Evolutionary conservation across 169 alveolate species (phyloP).

Genomic region (Eimeria falciformis): DNA sequence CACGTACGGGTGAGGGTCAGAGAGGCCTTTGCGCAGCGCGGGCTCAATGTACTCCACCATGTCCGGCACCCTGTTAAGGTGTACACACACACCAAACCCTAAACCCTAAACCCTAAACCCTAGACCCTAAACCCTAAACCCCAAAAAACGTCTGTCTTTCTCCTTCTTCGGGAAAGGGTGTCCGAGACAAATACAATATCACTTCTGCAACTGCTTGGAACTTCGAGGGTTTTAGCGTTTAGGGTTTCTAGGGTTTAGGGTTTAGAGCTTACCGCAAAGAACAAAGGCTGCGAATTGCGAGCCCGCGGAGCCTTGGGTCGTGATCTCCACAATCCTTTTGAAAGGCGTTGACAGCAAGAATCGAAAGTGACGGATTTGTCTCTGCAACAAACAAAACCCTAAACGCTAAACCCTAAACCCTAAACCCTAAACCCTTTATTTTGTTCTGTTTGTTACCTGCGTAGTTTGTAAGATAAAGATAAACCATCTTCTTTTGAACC

Average conservation of each 20-base stretch:
- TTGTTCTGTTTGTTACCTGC: constrained; percentile 78
- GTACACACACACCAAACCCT: neutral
- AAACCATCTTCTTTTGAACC: constrained; percentile 99
- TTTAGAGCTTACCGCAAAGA: constrained; percentile 30
- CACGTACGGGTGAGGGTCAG: constrained; percentile 93
- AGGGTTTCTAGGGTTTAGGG: no score
- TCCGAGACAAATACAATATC: neutral
- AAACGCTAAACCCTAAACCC: constrained; percentile 17
- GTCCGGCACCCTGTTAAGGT: neutral
- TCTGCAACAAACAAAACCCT: constrained; percentile 86
- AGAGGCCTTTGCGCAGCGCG: constrained; percentile 90
- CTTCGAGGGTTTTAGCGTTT: no score
- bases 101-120: neutral
- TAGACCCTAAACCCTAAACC: no score
- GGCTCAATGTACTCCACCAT: constrained; percentile 92
- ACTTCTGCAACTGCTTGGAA: no score
- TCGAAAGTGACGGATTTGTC: constrained; percentile 96
- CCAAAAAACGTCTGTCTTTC: neutral
- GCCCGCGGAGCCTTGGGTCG: constrained; percentile 98
- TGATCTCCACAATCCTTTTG: constrained; percentile 96
- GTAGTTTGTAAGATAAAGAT: constrained; percentile 96
- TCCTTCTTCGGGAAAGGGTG: neutral
- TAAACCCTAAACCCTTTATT: neutral
- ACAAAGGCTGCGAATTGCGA: constrained; percentile 97
- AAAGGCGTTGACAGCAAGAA: constrained; percentile 98